Base-by-base conservation (phyloP, 768 basidiomycete species). In the Hypholoma sublateritium region DNA sequence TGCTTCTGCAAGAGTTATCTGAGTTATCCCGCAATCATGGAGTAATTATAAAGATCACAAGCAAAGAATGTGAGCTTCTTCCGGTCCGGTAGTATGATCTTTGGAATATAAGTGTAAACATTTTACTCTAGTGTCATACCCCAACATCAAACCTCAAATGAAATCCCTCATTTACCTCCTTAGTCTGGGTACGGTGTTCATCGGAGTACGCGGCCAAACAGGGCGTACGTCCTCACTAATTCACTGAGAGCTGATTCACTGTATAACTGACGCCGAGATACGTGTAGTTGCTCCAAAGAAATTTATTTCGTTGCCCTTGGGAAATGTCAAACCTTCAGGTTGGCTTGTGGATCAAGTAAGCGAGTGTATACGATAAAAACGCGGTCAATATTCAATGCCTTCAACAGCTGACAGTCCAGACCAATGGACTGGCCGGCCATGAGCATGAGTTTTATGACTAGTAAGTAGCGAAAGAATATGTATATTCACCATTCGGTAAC, bases 371-470 rank as follows among this genome's bases (percentile, higher is more conserved):
- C 47, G 8, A 39, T 51, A 21, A 12, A 37, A 5, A 6, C 13
- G 9, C 39, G 4, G 32, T 21, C 34, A 19, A 28, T 28, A 9
- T 28, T 11, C 24, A 41, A 21, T 34, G 50, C 25, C 50, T 43
- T 2, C 19, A 25, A 17, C 44, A 77, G 77, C 65, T 79, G n/a
- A 66, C 65, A 43, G 74, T 77, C 36, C 77, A 79, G 52, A 76
- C 72, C 0, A 73, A 77, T 58, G 77, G 77, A 13, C 66, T 79
- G 13, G 76, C 77, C 0, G 77, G 77, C 2, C 76, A 77, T 53
- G 66, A 74, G 53, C 77, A 79, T 52, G 75, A 79, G 59, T 78
- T 78, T 56, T 77, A 76, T 56, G 51, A 70, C 55, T 75, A 74
- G 75, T 75, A 55, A 8, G 70, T 59, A 32, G 28, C 28, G 28